phyloP scores from a whole-genome alignment of 2,329 filamentous ascomycete genomes.

The Aspergillus luchuensis region DNA sequence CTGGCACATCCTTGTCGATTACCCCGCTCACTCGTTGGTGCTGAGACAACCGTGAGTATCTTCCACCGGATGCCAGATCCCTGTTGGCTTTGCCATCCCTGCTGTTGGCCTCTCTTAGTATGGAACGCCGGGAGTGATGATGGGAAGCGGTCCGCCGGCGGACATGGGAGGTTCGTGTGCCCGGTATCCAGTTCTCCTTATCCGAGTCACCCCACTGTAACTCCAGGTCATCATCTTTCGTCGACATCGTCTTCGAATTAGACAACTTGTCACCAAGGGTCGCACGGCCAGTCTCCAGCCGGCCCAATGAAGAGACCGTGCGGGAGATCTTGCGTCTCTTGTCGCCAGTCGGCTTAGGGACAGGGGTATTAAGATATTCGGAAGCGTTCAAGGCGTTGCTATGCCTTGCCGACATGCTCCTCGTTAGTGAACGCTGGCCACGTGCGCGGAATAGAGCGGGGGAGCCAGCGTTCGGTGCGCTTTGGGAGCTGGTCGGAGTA shows the following conservation, averaged over 20 bases:
- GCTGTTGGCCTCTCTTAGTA: slow-evolving; percentile 49
- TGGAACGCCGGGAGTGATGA: slow-evolving; percentile 36
- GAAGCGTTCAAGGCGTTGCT: slow-evolving; percentile 32
- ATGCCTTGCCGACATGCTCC: slow-evolving; percentile 60
- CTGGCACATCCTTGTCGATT: slow-evolving; percentile 41
- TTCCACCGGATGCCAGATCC: slow-evolving; percentile 27
- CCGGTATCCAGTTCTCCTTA: slow-evolving; percentile 84
- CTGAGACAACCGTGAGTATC: slow-evolving; percentile 30
- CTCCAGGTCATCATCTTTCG: slow-evolving; percentile 43
- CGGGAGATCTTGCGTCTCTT: slow-evolving; percentile 67
- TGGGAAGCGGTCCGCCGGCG: slow-evolving; percentile 37
- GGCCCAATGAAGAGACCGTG: slow-evolving; percentile 63
- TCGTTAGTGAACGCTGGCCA: slow-evolving; percentile 55
- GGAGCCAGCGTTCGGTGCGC: slow-evolving; percentile 63
- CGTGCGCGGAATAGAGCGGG: slow-evolving; percentile 79
- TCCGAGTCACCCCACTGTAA: slow-evolving; percentile 73
- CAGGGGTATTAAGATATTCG: slow-evolving; percentile 52
- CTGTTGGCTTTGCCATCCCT: slow-evolving; percentile 30
- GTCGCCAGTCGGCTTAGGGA: slow-evolving; percentile 43
- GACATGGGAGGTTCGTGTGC: slow-evolving; percentile 46
- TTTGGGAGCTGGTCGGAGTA: slow-evolving; percentile 77
- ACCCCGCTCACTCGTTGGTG: slow-evolving; percentile 30
- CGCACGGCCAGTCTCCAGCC: slow-evolving; percentile 55
- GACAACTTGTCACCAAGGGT: slow-evolving; percentile 42
- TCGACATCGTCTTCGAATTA: slow-evolving; percentile 29